These are phyloP conservation scores for Coemansia interrupta DNA, from an alignment of 192 early-diverging fungal species.

Conservation along the genomic window DNA sequence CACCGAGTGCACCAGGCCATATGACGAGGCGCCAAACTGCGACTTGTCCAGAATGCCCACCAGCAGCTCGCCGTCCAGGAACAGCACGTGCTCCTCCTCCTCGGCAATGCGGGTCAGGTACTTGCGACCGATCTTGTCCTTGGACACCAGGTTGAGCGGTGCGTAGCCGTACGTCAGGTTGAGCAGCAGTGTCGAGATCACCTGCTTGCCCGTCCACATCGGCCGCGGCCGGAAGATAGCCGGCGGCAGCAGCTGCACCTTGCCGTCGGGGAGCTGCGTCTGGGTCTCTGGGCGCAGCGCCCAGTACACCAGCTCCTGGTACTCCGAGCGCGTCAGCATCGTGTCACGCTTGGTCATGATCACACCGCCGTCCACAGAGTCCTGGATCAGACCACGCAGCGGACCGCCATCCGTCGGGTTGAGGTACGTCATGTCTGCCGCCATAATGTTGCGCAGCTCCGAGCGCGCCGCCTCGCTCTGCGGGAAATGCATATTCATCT, in stretches of 20 bases:
- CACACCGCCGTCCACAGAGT: slow-evolving; percentile 96
- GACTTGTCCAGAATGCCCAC: slow-evolving; percentile 95
- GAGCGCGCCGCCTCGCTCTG: slow-evolving; percentile 96
- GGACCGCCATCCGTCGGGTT: slow-evolving; percentile 96
- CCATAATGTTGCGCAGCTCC: slow-evolving; percentile 93
- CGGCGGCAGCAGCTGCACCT: slow-evolving; percentile 81
- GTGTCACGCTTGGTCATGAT: slow-evolving; percentile 86
- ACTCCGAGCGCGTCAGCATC: slow-evolving; percentile 81
- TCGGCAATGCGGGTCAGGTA: slow-evolving; percentile 78
- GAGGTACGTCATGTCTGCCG: slow-evolving; percentile 93
- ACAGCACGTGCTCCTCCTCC: slow-evolving; percentile 75
- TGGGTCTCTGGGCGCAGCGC: slow-evolving; percentile 69
- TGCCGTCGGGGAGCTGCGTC: slow-evolving; percentile 59
- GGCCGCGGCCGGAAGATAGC: slow-evolving; percentile 80
- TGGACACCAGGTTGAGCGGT: slow-evolving; percentile 84
- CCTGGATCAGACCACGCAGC: slow-evolving; percentile 96
- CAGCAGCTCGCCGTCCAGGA: slow-evolving; percentile 85
- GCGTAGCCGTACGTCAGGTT: slow-evolving; percentile 79
- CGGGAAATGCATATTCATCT: slow-evolving; percentile 99
- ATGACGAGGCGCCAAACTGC: slow-evolving; percentile 89
- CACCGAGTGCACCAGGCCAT: slow-evolving; percentile 92
- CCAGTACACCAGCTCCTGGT: slow-evolving; percentile 91
- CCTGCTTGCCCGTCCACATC: slow-evolving; percentile 98
- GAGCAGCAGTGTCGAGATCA: slow-evolving; percentile 86
- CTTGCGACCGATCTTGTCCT: slow-evolving; percentile 79